A percentile compares a stretch with the other conserved stretches of the same genome.
Conservation (phyloP, 139 green algal genomes). For the Closterium sp. region DNA sequence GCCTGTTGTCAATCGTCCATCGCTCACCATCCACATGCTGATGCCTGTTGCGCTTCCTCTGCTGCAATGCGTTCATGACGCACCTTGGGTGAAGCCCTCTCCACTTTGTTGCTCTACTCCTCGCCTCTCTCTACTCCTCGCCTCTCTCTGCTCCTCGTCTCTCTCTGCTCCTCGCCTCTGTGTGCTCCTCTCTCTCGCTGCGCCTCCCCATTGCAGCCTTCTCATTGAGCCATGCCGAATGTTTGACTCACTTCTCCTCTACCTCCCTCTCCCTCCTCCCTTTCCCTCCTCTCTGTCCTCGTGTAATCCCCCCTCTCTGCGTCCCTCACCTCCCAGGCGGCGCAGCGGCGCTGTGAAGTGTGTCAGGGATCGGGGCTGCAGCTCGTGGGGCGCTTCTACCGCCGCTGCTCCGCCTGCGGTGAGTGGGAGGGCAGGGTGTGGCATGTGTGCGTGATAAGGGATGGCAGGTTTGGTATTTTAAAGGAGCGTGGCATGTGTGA, state of each 20-base stretch:
- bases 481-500: neutral
- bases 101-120: too few species aligned
- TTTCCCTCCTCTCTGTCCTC: neutral
- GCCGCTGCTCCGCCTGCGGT: conserved; percentile 30
- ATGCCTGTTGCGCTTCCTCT: too few species aligned
- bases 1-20: neutral
- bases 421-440: neutral
- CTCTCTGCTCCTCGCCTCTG: too few species aligned
- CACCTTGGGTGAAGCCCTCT: too few species aligned
- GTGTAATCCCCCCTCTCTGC: neutral
- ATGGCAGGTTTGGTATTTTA: too few species aligned
- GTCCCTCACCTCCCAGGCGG: neutral
- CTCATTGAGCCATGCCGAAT: too few species aligned
- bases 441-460: neutral
- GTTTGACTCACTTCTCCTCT: neutral
- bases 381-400: conserved; percentile 32
- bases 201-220: too few species aligned
- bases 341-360: conserved; percentile 9
- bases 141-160: too few species aligned
- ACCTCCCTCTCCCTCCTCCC: neutral
- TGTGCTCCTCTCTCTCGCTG: too few species aligned
- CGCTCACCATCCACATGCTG: neutral
- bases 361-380: conserved; percentile 26
- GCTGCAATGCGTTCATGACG: too few species aligned
- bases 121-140: too few species aligned